Evolutionary conservation across 805 yeast genomes (phyloP), one percentile per base, ranked within the genome.

Genomic region (Schwanniomyces occidentalis): DNA sequence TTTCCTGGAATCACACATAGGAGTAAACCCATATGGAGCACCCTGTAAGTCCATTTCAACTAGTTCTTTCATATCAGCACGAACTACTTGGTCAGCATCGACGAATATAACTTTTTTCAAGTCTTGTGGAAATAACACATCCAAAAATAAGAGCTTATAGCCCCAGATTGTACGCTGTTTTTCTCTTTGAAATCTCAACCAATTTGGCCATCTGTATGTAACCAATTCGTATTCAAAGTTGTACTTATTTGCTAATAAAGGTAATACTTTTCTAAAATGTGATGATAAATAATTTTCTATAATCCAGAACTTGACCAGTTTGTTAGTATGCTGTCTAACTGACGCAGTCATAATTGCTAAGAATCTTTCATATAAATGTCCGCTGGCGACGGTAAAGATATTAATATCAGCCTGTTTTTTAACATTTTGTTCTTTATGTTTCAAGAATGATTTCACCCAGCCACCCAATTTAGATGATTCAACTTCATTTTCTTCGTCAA

Each of bases 181-280:
- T 45, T 84, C 91, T 23, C 82, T 58, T 60, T 91, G 98, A 3
- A 73, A 72, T 32, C 90, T 73, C 14, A 91, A 65, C 95, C 97
- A 91, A 7, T 68, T 57, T 9, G 99, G 99, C 99, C 99, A 91
- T 43, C 84, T 82, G 57, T 85, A 91, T 1, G 84, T 77, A n/a
- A 93, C 69, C 28, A 88, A 59, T 49, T 88, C 91, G 51, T 81
- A 85, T 31, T 82, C 73, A 51, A 86, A 84, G 1, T 78, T 77
- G 50, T 75, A 76, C 35, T 73, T 52, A 12, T 63, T 56, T 0
- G 95, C 81, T 36, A 87, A 50, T 10, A 51, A 44, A 0, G 87
- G 85, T n/a, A 87, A 52, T 31, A 78, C 73, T 18, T 62, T 51
- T 52, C 75, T 80, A 51, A 90, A 79, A 3, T 76, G 63, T 24